Percentiles rank a stretch among this genome's conserved stretches.
phyloP scores from a whole-genome alignment of 1,139 yeast species.

The Suhomyces chickasaworum region DNA sequence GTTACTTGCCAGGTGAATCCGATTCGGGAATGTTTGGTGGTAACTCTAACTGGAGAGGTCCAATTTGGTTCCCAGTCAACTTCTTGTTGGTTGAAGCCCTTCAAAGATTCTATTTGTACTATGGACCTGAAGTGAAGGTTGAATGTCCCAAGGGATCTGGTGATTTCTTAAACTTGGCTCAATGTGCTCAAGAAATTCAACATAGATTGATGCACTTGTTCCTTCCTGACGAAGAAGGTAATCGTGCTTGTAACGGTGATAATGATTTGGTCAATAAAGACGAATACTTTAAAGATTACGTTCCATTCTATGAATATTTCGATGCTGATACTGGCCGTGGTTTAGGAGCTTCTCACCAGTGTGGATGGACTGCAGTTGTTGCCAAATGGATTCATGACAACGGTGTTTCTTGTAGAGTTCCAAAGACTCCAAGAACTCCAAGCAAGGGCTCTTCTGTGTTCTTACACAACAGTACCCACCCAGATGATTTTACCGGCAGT shows the following conservation, averaged over 20 bases:
- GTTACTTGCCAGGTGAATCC: constrained; percentile 89
- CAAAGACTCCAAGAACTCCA: constrained; percentile 56
- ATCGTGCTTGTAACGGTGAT: constrained; percentile 82
- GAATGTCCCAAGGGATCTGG: constrained; percentile 94
- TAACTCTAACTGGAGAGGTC: constrained; percentile 97
- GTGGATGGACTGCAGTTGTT: constrained; percentile 96
- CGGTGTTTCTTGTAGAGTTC: constrained; percentile 65
- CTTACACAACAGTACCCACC: constrained; percentile 24
- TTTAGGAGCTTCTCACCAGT: constrained; percentile 91
- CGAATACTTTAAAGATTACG: constrained; percentile 72
- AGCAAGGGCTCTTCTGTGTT: constrained; percentile 32
- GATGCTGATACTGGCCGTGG: constrained; percentile 97
- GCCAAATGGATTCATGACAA: constrained; percentile 94
- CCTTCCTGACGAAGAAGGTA: constrained; percentile 67
- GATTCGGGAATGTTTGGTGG: constrained; percentile 97
- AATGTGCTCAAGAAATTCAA: constrained; percentile 89
- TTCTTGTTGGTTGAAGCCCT: constrained; percentile 85
- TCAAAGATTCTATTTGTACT: constrained; percentile 86
- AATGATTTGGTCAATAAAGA: constrained; percentile 64
- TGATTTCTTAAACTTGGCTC: constrained; percentile 76
- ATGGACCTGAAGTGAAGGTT: constrained; percentile 82
- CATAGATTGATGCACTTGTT: constrained; percentile 83
- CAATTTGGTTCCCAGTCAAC: constrained; percentile 97
- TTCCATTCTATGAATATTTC: constrained; percentile 86
- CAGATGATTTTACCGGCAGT: constrained; percentile 17